Evolutionary conservation across 2,329 filamentous ascomycete species (phyloP), one percentile per base, ranked within the genome.

Genomic region (Chaetomiaceae sp.): DNA sequence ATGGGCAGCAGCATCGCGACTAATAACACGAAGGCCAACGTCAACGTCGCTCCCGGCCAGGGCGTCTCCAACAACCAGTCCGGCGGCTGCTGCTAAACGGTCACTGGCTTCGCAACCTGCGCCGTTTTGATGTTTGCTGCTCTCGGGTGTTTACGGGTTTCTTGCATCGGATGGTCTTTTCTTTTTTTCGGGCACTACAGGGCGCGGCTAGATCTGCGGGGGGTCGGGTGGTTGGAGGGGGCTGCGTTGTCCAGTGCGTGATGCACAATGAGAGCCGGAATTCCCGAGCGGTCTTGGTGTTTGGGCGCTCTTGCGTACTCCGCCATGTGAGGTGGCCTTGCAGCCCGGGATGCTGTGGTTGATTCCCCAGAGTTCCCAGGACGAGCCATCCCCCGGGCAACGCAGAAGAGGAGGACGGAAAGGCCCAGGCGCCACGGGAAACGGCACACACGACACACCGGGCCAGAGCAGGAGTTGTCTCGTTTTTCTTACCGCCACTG

Each of bases 21-120:
- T 60, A 91, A 91, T 77, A 97, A 97, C 83, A 95, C 92, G 77
- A 99, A 97, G 80, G 92, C 92, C 60, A 95, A 89, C 64, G 91
- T 99, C 64, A 90, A 96, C 70, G 93, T 99, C 65, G 89, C 90
- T 54, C 87, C 90, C 69, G 93, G 93, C 67, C 90, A 95, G 73
- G 91, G 91, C 64, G 92, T 99, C 62, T 88, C 95, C 41, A 64
- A 62, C 63, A 64, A 62, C 62, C 60, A 63, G 54, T 60, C 62
- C 45, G 60, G 62, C 54, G 63, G 65, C 63, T 68, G 66, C 63
- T 68, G 66, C 60, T 68, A 65, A 63, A 27, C 6, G 25, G 25
- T 27, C 25, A 6, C 25, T 6, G 2, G 10, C 25, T 10, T n/a
- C 30, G 5, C 12, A 19, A 35, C 43, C 25, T 31, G 14, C 30